phyloP scores from a whole-genome alignment of 768 basidiomycete species.

The Fomitopsis serialis region DNA sequence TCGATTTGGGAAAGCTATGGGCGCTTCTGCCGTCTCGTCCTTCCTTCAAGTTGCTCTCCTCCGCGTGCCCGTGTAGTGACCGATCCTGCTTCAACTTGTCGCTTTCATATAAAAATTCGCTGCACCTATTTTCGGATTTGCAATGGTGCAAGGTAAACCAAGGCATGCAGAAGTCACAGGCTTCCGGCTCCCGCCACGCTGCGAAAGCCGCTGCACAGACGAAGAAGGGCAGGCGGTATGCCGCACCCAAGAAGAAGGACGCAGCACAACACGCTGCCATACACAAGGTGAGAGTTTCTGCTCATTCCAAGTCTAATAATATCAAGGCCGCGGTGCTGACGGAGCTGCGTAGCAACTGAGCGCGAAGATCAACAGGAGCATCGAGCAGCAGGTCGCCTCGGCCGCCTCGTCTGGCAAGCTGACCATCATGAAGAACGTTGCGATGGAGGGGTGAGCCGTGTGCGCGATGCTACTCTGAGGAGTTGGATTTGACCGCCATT shows the following conservation, averaged over 20 bases:
- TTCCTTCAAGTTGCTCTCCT: neutral
- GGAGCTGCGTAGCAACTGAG: slow-evolving; percentile 58
- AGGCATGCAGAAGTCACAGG: slow-evolving; percentile 59
- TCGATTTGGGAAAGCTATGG: neutral
- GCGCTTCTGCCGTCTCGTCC: neutral
- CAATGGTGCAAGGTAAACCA: slow-evolving; percentile 83
- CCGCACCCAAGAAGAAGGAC: slow-evolving; percentile 77
- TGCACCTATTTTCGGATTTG: neutral
- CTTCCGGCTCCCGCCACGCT: slow-evolving; percentile 43
- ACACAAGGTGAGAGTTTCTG: slow-evolving; percentile 61
- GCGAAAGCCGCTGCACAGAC: slow-evolving; percentile 62
- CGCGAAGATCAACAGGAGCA: slow-evolving; percentile 87
- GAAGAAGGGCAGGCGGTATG: slow-evolving; percentile 75
- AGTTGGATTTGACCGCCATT: neutral
- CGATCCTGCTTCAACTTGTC: too few relatives aligned
- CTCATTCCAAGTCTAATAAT: neutral
- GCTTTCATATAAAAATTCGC: too few relatives aligned
- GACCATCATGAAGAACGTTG: slow-evolving; percentile 82
- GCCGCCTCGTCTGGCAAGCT: slow-evolving; percentile 88
- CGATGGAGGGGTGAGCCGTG: slow-evolving; percentile 32
- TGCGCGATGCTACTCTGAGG: neutral
- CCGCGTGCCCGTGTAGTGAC: too few relatives aligned
- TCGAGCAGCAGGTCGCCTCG: slow-evolving; percentile 86
- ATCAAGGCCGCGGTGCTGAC: neutral
- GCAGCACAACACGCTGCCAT: slow-evolving; percentile 72